Evolutionary conservation across 164 flowering plant species (phyloP).

Genomic region (Umbellularia californica): DNA sequence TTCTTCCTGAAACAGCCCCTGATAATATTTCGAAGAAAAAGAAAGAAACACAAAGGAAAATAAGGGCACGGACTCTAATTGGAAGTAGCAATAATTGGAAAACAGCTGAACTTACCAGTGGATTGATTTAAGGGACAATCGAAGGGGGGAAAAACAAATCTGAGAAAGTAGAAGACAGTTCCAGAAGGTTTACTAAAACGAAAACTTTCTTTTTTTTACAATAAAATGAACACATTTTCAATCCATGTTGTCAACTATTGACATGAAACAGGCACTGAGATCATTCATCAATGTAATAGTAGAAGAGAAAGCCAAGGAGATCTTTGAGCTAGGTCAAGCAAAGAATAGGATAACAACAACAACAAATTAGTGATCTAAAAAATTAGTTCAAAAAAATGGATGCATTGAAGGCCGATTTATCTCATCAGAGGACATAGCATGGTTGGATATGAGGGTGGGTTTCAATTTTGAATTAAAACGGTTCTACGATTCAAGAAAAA

Average conservation of each 20-base stretch:
- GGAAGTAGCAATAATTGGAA: not conserved
- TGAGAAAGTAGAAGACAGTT: not conserved
- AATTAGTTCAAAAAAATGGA: no score
- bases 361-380: no score
- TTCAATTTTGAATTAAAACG: not conserved
- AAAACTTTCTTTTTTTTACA: no score
- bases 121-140: not conserved
- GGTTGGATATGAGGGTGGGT: not conserved
- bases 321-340: no score
- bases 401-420: not conserved
- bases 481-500: not conserved
- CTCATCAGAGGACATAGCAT: not conserved
- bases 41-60: no score
- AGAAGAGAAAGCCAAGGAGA: not conserved
- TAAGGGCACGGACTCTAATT: not conserved
- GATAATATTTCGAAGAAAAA: no score
- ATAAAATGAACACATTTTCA: not conserved
- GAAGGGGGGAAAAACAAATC: no score
- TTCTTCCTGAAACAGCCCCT: no score
- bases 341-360: no score
- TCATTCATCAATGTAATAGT: not conserved
- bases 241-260: not conserved
- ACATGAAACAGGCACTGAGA: not conserved
- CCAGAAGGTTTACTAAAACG: not conserved
- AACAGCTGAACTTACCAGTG: not conserved